Conservation (phyloP, 2,329 filamentous ascomycete species). For the Diatrype stigma region DNA sequence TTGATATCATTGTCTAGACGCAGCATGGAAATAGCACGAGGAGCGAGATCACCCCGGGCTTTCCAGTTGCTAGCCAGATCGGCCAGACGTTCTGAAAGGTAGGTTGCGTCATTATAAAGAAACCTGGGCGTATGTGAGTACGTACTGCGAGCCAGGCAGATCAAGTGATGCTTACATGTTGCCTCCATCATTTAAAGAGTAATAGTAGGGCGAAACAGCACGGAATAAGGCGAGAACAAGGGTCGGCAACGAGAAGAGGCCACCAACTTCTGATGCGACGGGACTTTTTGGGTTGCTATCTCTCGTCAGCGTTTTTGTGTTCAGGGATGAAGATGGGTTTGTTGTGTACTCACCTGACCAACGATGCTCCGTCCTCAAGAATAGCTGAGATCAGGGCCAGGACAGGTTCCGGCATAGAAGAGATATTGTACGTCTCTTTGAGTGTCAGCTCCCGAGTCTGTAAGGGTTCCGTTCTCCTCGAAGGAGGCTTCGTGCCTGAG, state of each 20-base stretch:
- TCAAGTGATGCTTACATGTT: constrained; percentile 54
- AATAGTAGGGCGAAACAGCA: constrained; percentile 71
- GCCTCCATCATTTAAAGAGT: constrained; percentile 56
- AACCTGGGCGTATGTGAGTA: constrained; percentile 41
- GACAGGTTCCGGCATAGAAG: constrained; percentile 78
- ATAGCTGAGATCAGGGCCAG: constrained; percentile 60
- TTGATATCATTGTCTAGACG: constrained; percentile 58
- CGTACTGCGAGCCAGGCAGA: neutral
- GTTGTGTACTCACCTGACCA: constrained; percentile 43
- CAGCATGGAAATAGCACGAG: constrained; percentile 49
- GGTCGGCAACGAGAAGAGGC: constrained; percentile 68
- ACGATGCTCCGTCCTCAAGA: constrained; percentile 55
- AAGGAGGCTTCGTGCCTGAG: constrained; percentile 7
- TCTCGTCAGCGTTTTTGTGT: constrained; percentile 7
- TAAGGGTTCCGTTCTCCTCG: constrained; percentile 10
- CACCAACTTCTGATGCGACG: constrained; percentile 63
- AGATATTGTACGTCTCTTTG: constrained; percentile 83
- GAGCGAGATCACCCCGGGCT: constrained; percentile 45
- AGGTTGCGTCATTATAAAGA: constrained; percentile 64
- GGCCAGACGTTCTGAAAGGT: constrained; percentile 54
- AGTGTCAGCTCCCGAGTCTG: constrained; percentile 66
- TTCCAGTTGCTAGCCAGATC: constrained; percentile 50
- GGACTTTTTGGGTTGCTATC: constrained; percentile 44
- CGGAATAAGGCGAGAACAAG: constrained; percentile 75
- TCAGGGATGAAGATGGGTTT: neutral